Evolutionary conservation across 78 protist genomes (phyloP).

Genomic region (slime mould (Dictyostelium discoideum)): dicty_2.7 NC_007090.3:2098501-2099000

Average conservation of each 20-base stretch:
- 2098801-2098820: constrained; percentile 1
- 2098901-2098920: not conserved
- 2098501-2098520: constrained; percentile 54
- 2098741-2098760: not conserved
- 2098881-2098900: too few relatives aligned
- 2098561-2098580: not conserved
- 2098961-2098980: not conserved
- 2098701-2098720: constrained; percentile 62
- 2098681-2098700: constrained; percentile 62
- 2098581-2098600: constrained; percentile 57
- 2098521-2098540: constrained; percentile 44
- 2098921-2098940: constrained; percentile 2
- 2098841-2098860: not conserved
- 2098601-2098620: constrained; percentile 35
- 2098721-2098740: not conserved
- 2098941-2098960: not conserved
- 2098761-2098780: not conserved
- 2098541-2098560: constrained; percentile 43
- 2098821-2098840: constrained; percentile 6
- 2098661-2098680: constrained; percentile 53
- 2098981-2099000: not conserved
- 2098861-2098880: too few relatives aligned
- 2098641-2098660: constrained; percentile 25
- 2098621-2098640: constrained; percentile 27
- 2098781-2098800: constrained; percentile 25